Evolutionary conservation across 1,139 yeast species (phyloP), one percentile per base, ranked within the genome.

Genomic region (Magnusiomyces starmeri): DNA sequence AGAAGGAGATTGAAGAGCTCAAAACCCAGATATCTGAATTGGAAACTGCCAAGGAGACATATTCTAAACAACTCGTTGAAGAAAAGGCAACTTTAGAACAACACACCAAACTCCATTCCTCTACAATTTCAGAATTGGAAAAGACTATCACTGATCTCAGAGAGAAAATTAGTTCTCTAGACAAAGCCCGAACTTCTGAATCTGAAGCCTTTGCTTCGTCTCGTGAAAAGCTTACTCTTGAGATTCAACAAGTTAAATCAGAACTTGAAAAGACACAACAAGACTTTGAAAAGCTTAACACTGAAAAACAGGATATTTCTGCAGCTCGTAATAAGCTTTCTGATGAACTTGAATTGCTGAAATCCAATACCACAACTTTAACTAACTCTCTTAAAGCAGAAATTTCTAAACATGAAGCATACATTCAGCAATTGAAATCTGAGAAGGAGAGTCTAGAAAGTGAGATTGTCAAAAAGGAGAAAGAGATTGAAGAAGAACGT

Each of bases 401-500:
- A 18, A 40, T 55, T 43, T 25, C 43, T 39, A 35, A 50, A 29
- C 40, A 48, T 7, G 43, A 47, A 43, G 22, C 46, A 21, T 29
- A 49, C 20, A 24, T 51, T 45, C 46, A 54, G 26, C 24, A 48
- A 20, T 43, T 50, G 34, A 42, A 42, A 50, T 14, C 46, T 20
- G 53, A 47, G 35, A 51, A 56, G 49, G 47, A 35, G 44, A 6
- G 22, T 14, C 42, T 54, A 6, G 32, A 41, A 25, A 18, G 29
- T 8, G 52, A 51, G 21, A 18, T 54, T 21, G 40, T 43, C 46
- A 34, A 41, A 29, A 50, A 55, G 47, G 50, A 46, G 7, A 39
- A 43, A 32, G 48, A 51, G n/a, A 51, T 53, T 29, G 56, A 57
- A 48, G 52, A 48, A 25, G 55, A 54, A 32, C 49, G 57, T 7